Evolutionary conservation across 768 basidiomycete species (phyloP), one percentile per base, ranked within the genome.

Genomic region (Mycena haematopus): DNA sequence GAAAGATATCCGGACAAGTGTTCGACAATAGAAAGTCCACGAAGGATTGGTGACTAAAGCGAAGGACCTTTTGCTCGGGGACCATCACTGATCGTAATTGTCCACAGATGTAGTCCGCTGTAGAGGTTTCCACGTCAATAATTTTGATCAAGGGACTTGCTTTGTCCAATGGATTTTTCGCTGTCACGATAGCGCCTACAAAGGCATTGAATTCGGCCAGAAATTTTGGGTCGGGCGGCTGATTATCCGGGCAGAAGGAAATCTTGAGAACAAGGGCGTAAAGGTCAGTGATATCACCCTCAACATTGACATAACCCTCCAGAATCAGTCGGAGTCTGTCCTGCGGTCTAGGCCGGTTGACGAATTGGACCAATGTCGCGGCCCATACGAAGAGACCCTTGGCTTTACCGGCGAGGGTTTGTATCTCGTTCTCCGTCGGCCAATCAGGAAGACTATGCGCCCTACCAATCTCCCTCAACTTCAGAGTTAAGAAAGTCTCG

Each of bases 381-480:
- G 72, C 71, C 62, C 72, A 73, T 14, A 73, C 69, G 53, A 72
- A 73, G 1, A 73, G 58, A 2, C 71, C 71, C 0, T 57, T 49
- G 0, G 72, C 68, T 21, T 53, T 65, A 15, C 25, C 6, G 2
- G 44, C 54, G 3, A 66, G 52, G 13, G n/a, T 7, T 2, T 31
- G 22, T 24, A 66, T 47, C 7, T 66, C 36, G 2, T 57, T 56
- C 21, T 10, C 15, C 14, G 60, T 49, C 2, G 65, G 65, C 65
- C 65, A 66, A 6, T 50, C 40, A 2, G 42, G 42, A 27, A 66
- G 36, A 44, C 35, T 25, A 49, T 59, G n/a, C 0, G 21, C 7
- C 1, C 1, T 6, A 3, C 44, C 65, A 11, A 66, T 40, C 14
- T 29, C 49, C 22, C 9, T 29, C 24, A 66, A 58, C 22, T 59